A percentile compares a stretch with the other conserved stretches of the same genome.
phyloP scores from a whole-genome alignment of 2,329 filamentous ascomycete species.

The Xylaria sp. region DNA sequence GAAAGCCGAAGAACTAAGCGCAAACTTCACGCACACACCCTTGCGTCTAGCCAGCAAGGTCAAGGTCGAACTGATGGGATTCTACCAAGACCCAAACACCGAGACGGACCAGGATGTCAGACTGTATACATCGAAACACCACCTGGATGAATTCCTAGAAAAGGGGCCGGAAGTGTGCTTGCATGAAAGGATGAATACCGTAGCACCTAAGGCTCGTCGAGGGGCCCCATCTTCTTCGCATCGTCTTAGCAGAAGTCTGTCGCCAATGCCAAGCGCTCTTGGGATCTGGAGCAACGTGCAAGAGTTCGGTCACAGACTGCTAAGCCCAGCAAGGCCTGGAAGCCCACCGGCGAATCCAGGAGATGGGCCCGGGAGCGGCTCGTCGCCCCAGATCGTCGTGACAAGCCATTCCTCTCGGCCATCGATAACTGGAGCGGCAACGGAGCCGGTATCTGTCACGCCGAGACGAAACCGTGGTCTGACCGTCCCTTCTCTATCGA shows the following conservation, averaged over 20 bases:
- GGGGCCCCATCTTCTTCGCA: conserved; percentile 5
- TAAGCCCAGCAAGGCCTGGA: conserved; percentile 22
- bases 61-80: conserved; percentile 60
- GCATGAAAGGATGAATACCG: conserved; percentile 50
- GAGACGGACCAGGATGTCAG: conserved; percentile 45
- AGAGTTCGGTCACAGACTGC: conserved; percentile 32
- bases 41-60: conserved; percentile 56
- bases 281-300: conserved; percentile 36
- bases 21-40: conserved; percentile 44
- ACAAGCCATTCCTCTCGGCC: conserved; percentile 37
- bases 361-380: conserved; percentile 8
- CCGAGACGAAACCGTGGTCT: conserved; percentile 35
- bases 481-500: conserved; percentile 37
- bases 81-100: conserved; percentile 58
- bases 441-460: conserved; percentile 24
- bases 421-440: conserved; percentile 26
- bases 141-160: conserved; percentile 56
- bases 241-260: conserved; percentile 10
- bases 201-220: conserved; percentile 31
- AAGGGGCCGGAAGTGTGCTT: conserved; percentile 60
- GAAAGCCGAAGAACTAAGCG: conserved; percentile 42
- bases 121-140: conserved; percentile 54
- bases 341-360: conserved; percentile 16
- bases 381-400: conserved; percentile 44
- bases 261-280: conserved; percentile 18